phyloP scores from a whole-genome alignment of 2,329 filamentous ascomycete species.

The Harringtonia aguacate region DNA sequence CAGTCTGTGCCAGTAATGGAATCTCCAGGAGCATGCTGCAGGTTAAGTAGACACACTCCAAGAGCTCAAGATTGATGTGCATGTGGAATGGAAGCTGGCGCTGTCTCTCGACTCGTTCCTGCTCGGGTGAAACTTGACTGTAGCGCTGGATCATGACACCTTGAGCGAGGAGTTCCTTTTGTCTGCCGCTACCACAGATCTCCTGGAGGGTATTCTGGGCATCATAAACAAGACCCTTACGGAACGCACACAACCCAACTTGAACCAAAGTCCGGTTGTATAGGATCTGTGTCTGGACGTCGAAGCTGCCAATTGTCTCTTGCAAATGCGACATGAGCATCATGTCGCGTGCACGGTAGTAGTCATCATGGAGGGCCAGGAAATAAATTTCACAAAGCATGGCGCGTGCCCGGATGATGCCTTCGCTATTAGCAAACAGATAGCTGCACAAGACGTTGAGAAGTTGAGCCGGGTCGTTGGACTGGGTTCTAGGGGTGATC shows the following conservation, averaged over 20 bases:
- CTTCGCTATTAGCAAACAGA: constrained; percentile 87
- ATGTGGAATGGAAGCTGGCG: constrained; percentile 98
- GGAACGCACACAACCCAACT: constrained; percentile 96
- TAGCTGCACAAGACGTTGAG: constrained; percentile 88
- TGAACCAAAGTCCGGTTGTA: constrained; percentile 98
- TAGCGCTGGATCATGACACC: constrained; percentile 98
- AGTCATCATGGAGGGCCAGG: constrained; percentile 92
- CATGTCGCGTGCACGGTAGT: constrained; percentile 96
- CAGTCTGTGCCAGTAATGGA: constrained; percentile 89
- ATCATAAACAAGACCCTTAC: constrained; percentile 91
- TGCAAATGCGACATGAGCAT: constrained; percentile 99
- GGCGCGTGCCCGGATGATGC: constrained; percentile 88
- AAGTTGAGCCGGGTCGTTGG: constrained; percentile 60
- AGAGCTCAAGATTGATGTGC: constrained; percentile 98
- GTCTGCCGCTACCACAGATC: constrained; percentile 92
- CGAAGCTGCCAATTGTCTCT: constrained; percentile 93
- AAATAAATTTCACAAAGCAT: constrained; percentile 99
- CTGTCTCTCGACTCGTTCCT: constrained; percentile 94
- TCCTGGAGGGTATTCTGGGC: constrained; percentile 96
- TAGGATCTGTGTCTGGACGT: constrained; percentile 93
- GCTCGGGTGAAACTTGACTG: constrained; percentile 91
- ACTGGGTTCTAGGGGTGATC: constrained; percentile 64
- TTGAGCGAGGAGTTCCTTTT: constrained; percentile 96
- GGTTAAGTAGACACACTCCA: constrained; percentile 96
- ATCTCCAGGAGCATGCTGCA: constrained; percentile 99